phyloP scores from a whole-genome alignment of 2,329 filamentous ascomycete species.

The Aspergillus floridensis region DNA sequence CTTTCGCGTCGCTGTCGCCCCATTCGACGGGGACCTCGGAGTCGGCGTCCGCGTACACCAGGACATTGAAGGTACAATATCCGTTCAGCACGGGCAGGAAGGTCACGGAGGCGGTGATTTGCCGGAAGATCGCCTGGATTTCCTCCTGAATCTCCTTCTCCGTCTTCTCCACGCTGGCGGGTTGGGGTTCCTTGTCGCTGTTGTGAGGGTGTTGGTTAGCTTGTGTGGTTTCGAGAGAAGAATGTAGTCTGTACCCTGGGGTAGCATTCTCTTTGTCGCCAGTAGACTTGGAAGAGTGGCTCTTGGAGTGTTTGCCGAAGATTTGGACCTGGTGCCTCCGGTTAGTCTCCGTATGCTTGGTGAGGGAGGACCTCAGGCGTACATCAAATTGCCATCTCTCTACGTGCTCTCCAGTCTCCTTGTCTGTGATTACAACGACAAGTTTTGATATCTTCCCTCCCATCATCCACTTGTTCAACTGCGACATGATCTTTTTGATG shows the following conservation, averaged over 20 bases:
- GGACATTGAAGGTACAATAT: conserved; percentile 96
- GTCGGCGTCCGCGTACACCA: conserved; percentile 96
- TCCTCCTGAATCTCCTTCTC: conserved; percentile 92
- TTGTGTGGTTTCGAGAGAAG: background rate
- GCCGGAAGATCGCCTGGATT: conserved; percentile 94
- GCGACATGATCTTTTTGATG: conserved; percentile 98
- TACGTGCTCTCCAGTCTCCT: conserved; percentile 93
- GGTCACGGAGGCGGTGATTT: conserved; percentile 96
- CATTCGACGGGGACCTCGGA: conserved; percentile 96
- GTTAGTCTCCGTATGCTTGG: conserved; percentile 11
- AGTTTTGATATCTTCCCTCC: conserved; percentile 96
- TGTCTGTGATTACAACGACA: conserved; percentile 93
- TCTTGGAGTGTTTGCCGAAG: conserved; percentile 52
- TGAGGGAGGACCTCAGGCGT: conserved; percentile 22
- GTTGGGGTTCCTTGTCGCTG: conserved; percentile 30
- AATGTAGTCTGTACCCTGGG: conserved; percentile 47
- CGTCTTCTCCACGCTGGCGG: conserved; percentile 65
- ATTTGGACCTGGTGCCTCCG: conserved; percentile 52
- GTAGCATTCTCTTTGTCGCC: conserved; percentile 69
- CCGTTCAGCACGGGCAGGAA: conserved; percentile 92
- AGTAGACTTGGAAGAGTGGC: conserved; percentile 49
- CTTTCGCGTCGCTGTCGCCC: conserved; percentile 97
- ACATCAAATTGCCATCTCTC: conserved; percentile 99
- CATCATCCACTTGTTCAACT: conserved; percentile 97
- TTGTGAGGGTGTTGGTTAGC: conserved; percentile 7